Evolutionary conservation across 2,329 filamentous ascomycete genomes (phyloP), one percentile per base, ranked within the genome.

Genomic region (Talaromyces pinophilus): DNA sequence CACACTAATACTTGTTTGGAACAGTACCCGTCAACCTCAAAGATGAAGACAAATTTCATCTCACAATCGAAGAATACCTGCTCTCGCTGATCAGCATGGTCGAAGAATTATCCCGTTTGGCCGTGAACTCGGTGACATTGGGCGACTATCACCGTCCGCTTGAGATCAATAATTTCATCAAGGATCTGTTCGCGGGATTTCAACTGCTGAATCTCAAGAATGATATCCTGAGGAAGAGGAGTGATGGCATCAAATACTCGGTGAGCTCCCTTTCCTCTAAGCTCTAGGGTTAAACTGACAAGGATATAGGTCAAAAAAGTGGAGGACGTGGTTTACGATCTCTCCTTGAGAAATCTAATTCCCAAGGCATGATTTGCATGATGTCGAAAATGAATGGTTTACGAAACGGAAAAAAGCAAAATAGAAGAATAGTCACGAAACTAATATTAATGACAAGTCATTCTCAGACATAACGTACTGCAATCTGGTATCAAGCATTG

Each of bases 171-270:
- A 86, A 88, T 70, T 98, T 98, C 77, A 89, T 97, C 82, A 97
- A 97, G 82, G 93, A 98, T 75, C 81, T 99, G 44, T 94, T 97
- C 73, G 92, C 93, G 2, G 95, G 94, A 17, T 99, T 99, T 81
- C 95, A 98, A 85, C 87, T 98, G 71, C 86, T 99, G 71, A 99
- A 99, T 77, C 84, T 99, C 72, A 98, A 98, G 85, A 99, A 99
- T 74, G 95, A 99, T 77, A 88, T 89, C 25, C 81, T 99, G 74
- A 87, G 95, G 67, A 92, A 93, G 81, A 86, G 92, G 69, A 92
- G 92, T 65, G 95, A 99, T 80, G 91, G 90, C 5, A 91, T 99
- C 79, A 99, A 99, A 84, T 99, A 99, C 77, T 90, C 91, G 73
- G 83, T 85, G 75, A 68, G 81, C 73, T 60, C 17, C 6, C 22